These are phyloP conservation scores for Trichoderma sp. DNA, from an alignment of 2,329 filamentous ascomycete species.

Conservation along the genomic window DNA sequence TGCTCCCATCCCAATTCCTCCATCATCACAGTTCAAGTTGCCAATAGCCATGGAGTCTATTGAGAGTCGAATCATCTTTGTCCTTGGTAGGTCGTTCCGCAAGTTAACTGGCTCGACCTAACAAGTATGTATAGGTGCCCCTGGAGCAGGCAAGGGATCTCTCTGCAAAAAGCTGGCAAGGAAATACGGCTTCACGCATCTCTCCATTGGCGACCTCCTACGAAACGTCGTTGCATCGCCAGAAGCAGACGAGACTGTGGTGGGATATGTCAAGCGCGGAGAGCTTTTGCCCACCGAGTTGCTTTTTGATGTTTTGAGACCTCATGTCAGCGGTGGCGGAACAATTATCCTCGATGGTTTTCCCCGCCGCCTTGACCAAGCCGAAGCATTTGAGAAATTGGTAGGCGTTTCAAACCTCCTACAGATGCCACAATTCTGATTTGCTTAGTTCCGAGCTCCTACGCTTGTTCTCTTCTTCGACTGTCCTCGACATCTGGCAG, in stretches of 20 bases:
- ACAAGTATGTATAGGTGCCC: neutral
- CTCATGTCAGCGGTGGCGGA: neutral
- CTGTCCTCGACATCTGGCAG: neutral
- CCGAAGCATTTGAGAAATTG: neutral
- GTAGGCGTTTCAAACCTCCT: neutral
- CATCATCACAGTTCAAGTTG: neutral
- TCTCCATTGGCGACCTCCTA: constrained; percentile 2
- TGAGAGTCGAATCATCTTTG: neutral
- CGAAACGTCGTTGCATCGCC: neutral
- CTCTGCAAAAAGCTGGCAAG: neutral
- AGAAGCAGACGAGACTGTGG: neutral
- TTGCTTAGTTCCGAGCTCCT: neutral
- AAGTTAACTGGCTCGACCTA: neutral
- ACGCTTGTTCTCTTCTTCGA: constrained; percentile 7
- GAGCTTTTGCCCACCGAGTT: neutral
- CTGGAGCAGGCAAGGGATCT: constrained; percentile 4
- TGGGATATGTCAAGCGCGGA: neutral
- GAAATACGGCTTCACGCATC: neutral
- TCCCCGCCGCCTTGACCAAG: neutral
- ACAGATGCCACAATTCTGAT: neutral
- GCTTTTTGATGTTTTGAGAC: neutral
- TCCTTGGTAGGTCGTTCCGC: neutral
- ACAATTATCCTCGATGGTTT: constrained; percentile 8
- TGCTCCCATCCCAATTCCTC: too few relatives aligned
- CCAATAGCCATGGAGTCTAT: neutral